Conservation (phyloP, 805 yeast genomes). For the Saccharomycopsis sp. region DNA sequence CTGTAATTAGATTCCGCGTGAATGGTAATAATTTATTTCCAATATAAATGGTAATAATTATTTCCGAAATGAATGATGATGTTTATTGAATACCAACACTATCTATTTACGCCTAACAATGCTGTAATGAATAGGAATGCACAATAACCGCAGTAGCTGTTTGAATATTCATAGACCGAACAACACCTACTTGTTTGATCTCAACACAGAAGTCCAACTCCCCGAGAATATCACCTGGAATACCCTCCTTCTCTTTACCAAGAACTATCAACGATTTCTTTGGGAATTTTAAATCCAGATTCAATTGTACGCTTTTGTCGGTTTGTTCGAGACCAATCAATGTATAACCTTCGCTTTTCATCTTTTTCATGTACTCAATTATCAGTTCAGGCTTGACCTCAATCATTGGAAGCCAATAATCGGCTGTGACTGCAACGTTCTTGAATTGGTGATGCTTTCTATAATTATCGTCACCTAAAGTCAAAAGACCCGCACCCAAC, state of each 20-base stretch:
- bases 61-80: too few relatives aligned
- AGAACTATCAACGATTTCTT: constrained; percentile 67
- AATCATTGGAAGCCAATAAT: constrained; percentile 88
- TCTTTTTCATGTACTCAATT: constrained; percentile 51
- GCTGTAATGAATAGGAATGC: constrained; percentile 64
- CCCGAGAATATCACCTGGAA: constrained; percentile 77
- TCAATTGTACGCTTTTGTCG: constrained; percentile 72
- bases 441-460: constrained; percentile 64
- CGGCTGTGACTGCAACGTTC: constrained; percentile 91
- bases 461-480: constrained; percentile 65
- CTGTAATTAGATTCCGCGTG: too few relatives aligned
- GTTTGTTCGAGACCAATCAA: constrained; percentile 91
- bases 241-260: constrained; percentile 87
- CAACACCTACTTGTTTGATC: constrained; percentile 86
- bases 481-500: constrained; percentile 77
- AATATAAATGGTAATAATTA: too few relatives aligned
- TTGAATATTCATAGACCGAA: constrained; percentile 93
- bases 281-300: constrained; percentile 64
- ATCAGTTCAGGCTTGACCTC: constrained; percentile 62
- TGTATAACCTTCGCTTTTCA: constrained; percentile 70
- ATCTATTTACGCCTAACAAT: too few relatives aligned
- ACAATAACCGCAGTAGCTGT: constrained; percentile 94
- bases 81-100: too few relatives aligned
- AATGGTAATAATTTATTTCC: too few relatives aligned
- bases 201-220: constrained; percentile 84